Evolutionary conservation across 441 rosid genomes (phyloP).

Genomic region (Metrosideros polymorpha): DNA sequence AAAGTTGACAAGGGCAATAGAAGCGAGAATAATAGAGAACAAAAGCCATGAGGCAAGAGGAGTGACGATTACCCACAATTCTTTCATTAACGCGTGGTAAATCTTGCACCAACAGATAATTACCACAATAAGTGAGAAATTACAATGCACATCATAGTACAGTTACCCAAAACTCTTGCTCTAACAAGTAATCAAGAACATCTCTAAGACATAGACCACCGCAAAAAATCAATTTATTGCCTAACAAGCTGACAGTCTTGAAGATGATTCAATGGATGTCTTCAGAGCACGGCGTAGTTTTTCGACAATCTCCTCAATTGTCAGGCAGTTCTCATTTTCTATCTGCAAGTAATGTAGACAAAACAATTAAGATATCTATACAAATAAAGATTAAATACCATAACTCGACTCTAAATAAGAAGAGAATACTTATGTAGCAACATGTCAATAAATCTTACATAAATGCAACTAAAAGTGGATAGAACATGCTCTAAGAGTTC

Average conservation of each 20-base stretch:
- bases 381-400: background rate
- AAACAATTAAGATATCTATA: background rate
- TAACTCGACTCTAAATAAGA: background rate
- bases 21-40: background rate
- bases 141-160: background rate
- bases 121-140: background rate
- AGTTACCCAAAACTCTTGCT: background rate
- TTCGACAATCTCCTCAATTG: background rate
- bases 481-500: background rate
- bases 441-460: background rate
- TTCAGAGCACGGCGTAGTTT: background rate
- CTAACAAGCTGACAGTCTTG: background rate
- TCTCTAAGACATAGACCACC: background rate
- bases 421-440: background rate
- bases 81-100: fast-evolving
- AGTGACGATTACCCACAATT: background rate
- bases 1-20: background rate
- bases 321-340: background rate
- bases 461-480: background rate
- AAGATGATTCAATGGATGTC: background rate
- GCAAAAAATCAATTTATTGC: background rate
- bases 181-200: background rate
- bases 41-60: background rate
- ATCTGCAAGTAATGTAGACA: background rate
- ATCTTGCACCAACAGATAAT: background rate